These are phyloP conservation scores for Botryosphaeria agaves DNA, from an alignment of 2,329 filamentous ascomycete species.

Conservation along the genomic window DNA sequence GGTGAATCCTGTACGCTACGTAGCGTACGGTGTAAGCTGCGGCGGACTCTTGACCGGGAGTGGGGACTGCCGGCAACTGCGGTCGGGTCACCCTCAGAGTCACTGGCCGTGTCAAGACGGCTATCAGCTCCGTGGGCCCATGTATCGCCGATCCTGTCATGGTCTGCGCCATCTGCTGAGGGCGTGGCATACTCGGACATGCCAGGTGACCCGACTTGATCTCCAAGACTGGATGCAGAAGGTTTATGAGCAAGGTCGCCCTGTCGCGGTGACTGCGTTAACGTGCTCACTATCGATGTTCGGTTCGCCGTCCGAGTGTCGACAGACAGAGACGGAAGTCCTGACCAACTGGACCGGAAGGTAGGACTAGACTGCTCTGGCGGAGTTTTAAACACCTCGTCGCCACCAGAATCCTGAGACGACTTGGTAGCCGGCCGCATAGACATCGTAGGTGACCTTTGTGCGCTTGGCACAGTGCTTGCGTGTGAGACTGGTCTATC, in stretches of 20 bases:
- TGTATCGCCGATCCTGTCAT: too few species aligned
- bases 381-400: constrained; percentile 26
- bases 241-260: not conserved
- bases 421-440: too few species aligned
- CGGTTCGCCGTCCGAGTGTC: constrained; percentile 3
- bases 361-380: constrained; percentile 18
- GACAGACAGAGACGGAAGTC: constrained; percentile 1
- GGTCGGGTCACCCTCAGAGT: too few species aligned
- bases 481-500: too few species aligned
- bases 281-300: not conserved
- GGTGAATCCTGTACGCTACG: constrained; percentile 56
- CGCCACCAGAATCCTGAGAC: too few species aligned
- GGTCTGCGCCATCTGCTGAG: constrained; percentile 7
- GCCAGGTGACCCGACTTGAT: not conserved
- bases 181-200: constrained; percentile 4
- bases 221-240: not conserved
- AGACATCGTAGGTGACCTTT: too few species aligned
- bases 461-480: too few species aligned
- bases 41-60: constrained; percentile 54
- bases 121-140: too few species aligned
- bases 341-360: not conserved
- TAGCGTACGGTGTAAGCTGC: constrained; percentile 78
- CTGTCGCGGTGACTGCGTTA: not conserved
- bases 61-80: constrained; percentile 11
- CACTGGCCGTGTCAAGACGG: too few species aligned